Evolutionary conservation across 177 flowering plant genomes (phyloP), one percentile per base, ranked within the genome.

Genomic region (Telopea speciosissima): DNA sequence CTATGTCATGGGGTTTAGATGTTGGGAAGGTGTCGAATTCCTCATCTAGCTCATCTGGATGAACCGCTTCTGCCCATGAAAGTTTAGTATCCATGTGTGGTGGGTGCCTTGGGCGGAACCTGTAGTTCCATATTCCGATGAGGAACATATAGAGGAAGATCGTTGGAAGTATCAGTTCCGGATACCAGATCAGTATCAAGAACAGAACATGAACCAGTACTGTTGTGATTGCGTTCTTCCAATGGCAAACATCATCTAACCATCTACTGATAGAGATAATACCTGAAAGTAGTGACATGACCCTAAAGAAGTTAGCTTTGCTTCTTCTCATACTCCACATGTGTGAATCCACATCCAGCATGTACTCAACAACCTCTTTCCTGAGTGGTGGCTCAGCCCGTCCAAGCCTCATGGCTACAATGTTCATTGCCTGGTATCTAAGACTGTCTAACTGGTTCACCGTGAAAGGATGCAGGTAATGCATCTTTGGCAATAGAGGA

Each of bases 261-360:
- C 71, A 75, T 61, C 63, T 62, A 56, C 68, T 63, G 24, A 66
- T 25, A 26, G 74, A 22, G 45, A 71, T 54, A 5, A 21, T 16
- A 54, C 59, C 59, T 16, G 59, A 54, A 2, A 54, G 19, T 21
- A 54, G 59, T 21, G 78, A 67, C 8, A 71, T 70, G 24, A 75
- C 62, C 17, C 74, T 68, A 40, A 75, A 70, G 68, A 75, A 75
- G 56, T 75, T 71, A 4, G 74, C 74, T 36, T 75, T 75, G 71
- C 74, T 75, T 36, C 73, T 23, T 68, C 70, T 70, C 73, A 70
- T 70, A 72, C 77, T 75, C 77, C 77, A 75, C 65, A 63, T 67
- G 62, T 71, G 78, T 1, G 78, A 71, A 52, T 75, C 74, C 22
- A 75, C 71, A 54, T 54, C 59, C 59, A 54, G 59, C 59, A 54